A percentile compares a stretch with the other conserved stretches of the same genome.
Conservation (phyloP, 2,329 filamentous ascomycete species). For the Calonectria montana region DNA sequence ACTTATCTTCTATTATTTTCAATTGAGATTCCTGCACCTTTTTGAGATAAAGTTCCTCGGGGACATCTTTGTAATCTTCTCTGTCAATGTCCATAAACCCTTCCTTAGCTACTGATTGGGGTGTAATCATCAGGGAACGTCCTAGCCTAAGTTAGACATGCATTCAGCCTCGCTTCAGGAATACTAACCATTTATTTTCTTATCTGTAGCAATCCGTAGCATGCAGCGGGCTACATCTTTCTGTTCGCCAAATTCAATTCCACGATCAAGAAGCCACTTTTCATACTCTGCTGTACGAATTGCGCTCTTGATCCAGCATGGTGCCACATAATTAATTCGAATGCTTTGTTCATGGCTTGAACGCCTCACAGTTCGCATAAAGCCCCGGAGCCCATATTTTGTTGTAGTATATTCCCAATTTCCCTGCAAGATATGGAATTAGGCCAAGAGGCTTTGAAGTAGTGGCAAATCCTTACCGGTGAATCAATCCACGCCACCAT, state of each 20-base stretch:
- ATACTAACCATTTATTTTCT: slow-evolving; percentile 40
- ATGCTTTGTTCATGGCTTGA: slow-evolving; percentile 52
- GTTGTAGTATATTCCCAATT: slow-evolving; percentile 39
- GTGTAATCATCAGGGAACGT: slow-evolving; percentile 35
- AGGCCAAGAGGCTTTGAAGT: background rate
- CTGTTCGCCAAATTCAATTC: slow-evolving; percentile 54
- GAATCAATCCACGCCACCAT: slow-evolving; percentile 61
- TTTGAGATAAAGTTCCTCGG: slow-evolving; percentile 31
- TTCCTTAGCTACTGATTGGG: slow-evolving; percentile 29
- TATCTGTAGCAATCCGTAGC: slow-evolving; percentile 48
- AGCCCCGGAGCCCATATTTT: slow-evolving; percentile 29
- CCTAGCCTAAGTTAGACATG: slow-evolving; percentile 12
- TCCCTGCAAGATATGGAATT: slow-evolving; percentile 5
- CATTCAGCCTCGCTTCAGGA: rapidly evolving
- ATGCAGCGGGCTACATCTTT: slow-evolving; percentile 48
- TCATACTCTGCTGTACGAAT: slow-evolving; percentile 54
- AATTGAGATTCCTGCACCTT: slow-evolving; percentile 29
- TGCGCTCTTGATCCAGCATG: slow-evolving; percentile 53
- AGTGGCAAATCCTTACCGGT: slow-evolving; percentile 36
- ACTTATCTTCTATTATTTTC: slow-evolving; percentile 35
- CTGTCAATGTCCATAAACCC: slow-evolving; percentile 36
- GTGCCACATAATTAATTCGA: slow-evolving; percentile 59
- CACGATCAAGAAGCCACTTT: slow-evolving; percentile 51
- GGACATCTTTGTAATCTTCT: slow-evolving; percentile 33
- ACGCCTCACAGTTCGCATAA: slow-evolving; percentile 32